Evolutionary conservation across 2,329 filamentous ascomycete genomes (phyloP).

Genomic region (Hypoxylon sp.): DNA sequence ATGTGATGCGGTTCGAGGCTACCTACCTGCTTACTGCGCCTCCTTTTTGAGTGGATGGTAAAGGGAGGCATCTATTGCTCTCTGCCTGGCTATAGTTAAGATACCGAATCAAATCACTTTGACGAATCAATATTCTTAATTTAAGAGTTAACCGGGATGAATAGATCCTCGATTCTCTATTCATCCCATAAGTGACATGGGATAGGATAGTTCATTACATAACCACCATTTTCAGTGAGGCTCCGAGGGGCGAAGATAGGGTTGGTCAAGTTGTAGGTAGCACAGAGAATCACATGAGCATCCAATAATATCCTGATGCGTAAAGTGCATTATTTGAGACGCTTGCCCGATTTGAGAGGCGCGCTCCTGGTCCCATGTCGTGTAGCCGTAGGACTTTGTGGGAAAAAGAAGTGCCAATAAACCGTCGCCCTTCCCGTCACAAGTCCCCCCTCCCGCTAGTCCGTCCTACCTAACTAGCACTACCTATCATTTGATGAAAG

Average conservation of each 20-base stretch:
- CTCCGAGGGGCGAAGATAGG: neutral
- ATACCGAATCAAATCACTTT: neutral
- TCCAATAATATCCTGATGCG: no score
- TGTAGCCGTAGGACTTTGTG: no score
- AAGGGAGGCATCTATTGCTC: neutral
- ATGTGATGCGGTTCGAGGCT: neutral
- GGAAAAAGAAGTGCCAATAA: no score
- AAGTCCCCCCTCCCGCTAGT: no score
- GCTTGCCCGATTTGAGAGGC: no score
- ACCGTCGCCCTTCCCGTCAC: no score
- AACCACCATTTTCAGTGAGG: neutral
- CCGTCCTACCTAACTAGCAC: no score
- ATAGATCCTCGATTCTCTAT: neutral
- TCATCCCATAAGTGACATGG: neutral
- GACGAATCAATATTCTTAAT: neutral
- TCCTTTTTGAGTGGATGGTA: neutral
- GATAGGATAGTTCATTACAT: neutral
- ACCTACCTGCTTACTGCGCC: neutral
- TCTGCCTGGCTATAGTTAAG: neutral
- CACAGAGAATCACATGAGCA: neutral
- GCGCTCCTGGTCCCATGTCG: no score
- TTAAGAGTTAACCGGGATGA: neutral
- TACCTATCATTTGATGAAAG: no score
- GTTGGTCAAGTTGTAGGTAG: neutral
- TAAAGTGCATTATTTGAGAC: no score